These are phyloP conservation scores for Nemania sp. DNA, from an alignment of 2,329 filamentous ascomycete species.

Conservation along the genomic window DNA sequence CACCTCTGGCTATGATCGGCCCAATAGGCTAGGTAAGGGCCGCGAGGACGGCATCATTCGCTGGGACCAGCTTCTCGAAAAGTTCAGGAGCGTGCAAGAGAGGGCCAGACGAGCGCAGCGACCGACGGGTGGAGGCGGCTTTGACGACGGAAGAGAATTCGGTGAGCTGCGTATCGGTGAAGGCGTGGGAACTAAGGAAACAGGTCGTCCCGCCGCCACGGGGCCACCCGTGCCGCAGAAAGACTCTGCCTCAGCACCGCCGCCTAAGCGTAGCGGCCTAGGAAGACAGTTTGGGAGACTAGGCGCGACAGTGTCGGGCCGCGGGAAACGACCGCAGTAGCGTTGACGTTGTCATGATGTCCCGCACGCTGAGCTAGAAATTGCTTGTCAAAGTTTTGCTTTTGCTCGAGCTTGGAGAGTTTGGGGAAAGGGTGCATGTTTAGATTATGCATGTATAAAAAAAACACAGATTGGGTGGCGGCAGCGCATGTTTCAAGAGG, in stretches of 20 bases:
- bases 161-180: conserved; percentile 59
- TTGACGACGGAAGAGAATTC: conserved; percentile 61
- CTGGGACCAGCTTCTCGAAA: conserved; percentile 93
- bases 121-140: conserved; percentile 63
- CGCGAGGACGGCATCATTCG: conserved; percentile 87
- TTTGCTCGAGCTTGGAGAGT: neutral
- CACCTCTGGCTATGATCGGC: conserved; percentile 73
- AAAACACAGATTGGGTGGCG: neutral
- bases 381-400: neutral
- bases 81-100: conserved; percentile 93
- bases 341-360: conserved; percentile 24
- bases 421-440: conserved; percentile 14
- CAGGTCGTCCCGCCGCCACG: conserved; percentile 48
- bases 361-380: conserved; percentile 7
- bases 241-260: conserved; percentile 60
- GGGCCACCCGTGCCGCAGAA: conserved; percentile 62
- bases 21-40: conserved; percentile 78
- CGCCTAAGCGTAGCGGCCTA: conserved; percentile 71
- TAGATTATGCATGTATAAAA: conserved; percentile 21
- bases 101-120: conserved; percentile 79
- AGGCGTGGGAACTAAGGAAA: conserved; percentile 54
- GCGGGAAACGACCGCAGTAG: conserved; percentile 65
- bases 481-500: conserved; percentile 9
- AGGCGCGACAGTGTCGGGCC: conserved; percentile 76
- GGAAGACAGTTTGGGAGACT: conserved; percentile 77